Percentiles rank a stretch among this genome's conserved stretches.
phyloP scores from a whole-genome alignment of 768 basidiomycete species.

The Galerina sulciceps region DNA sequence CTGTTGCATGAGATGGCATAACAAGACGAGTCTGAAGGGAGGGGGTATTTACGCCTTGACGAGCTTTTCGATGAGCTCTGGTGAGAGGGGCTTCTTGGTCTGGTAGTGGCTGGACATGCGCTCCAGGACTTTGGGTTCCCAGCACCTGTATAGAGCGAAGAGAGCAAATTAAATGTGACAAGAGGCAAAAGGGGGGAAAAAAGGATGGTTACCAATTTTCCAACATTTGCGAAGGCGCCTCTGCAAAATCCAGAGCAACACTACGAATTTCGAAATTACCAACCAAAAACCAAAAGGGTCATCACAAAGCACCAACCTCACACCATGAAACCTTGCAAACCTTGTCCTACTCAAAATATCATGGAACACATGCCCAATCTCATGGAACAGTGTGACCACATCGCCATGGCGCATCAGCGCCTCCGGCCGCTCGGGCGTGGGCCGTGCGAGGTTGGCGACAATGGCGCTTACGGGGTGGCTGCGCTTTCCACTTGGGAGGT shows the following conservation, averaged over 20 bases:
- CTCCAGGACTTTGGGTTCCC: conserved; percentile 78
- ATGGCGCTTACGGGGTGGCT: conserved; percentile 79
- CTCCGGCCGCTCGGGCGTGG: conserved; percentile 77
- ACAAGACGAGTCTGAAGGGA: not conserved
- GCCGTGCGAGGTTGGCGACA: conserved; percentile 91
- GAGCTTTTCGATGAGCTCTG: conserved; percentile 77
- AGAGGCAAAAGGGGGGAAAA: not conserved
- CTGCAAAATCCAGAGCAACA: conserved; percentile 82
- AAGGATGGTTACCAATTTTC: conserved; percentile 71
- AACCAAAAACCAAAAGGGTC: not conserved
- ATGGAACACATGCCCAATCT: conserved; percentile 81
- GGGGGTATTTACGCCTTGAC: conserved; percentile 62
- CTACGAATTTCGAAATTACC: too few relatives aligned
- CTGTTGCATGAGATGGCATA: not conserved
- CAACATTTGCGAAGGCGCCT: conserved; percentile 91
- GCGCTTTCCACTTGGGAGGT: conserved; percentile 56
- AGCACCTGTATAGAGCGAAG: conserved; percentile 59
- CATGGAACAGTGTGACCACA: conserved; percentile 91
- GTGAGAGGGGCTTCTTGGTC: conserved; percentile 69
- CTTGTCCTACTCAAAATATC: conserved; percentile 70
- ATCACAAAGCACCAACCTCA: conserved; percentile 42
- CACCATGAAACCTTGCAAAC: conserved; percentile 85
- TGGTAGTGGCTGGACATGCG: conserved; percentile 85
- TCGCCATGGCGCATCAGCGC: conserved; percentile 88
- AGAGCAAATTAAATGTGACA: not conserved